These are phyloP conservation scores for Westerdykella sp. DNA, from an alignment of 2,329 filamentous ascomycete species.

Conservation along the genomic window DNA sequence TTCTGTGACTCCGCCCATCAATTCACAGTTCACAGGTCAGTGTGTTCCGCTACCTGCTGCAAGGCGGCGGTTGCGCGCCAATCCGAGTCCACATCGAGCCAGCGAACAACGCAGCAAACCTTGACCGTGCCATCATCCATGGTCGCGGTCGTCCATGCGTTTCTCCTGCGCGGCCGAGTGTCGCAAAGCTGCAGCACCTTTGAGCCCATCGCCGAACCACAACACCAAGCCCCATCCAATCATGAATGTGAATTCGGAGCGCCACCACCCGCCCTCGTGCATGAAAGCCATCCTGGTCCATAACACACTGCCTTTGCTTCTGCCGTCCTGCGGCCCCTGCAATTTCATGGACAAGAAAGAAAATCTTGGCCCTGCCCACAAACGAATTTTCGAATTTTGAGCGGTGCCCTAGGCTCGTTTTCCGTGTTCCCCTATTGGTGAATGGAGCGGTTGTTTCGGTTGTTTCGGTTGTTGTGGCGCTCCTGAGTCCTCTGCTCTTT, in stretches of 20 bases:
- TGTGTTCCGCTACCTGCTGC: constrained; percentile 12
- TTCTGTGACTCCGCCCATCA: constrained; percentile 24
- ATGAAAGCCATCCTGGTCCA: constrained; percentile 18
- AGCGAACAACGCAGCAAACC: constrained; percentile 29
- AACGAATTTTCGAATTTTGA: constrained; percentile 20
- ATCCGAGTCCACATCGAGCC: constrained; percentile 26
- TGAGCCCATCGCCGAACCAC: constrained; percentile 11
- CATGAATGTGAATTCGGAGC: constrained; percentile 26
- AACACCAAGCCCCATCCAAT: constrained; percentile 11
- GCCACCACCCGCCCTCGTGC: constrained; percentile 29
- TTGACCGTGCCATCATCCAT: constrained; percentile 15
- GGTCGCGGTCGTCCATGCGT: constrained; percentile 23
- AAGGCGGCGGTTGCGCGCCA: constrained; percentile 18
- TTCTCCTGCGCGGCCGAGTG: no score
- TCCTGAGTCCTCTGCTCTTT: no score
- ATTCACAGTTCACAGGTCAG: no score
- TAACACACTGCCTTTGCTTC: constrained; percentile 16
- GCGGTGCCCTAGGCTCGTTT: no score
- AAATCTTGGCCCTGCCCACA: constrained; percentile 26
- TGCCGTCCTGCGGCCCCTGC: constrained; percentile 25
- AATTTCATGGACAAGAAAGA: constrained; percentile 18
- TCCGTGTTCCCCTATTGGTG: no score
- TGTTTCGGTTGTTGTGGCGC: no score
- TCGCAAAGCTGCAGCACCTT: constrained; percentile 17
- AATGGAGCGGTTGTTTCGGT: no score